Base-by-base conservation (phyloP, 73 alveolate species). In the Blepharisma stoltei region DNA sequence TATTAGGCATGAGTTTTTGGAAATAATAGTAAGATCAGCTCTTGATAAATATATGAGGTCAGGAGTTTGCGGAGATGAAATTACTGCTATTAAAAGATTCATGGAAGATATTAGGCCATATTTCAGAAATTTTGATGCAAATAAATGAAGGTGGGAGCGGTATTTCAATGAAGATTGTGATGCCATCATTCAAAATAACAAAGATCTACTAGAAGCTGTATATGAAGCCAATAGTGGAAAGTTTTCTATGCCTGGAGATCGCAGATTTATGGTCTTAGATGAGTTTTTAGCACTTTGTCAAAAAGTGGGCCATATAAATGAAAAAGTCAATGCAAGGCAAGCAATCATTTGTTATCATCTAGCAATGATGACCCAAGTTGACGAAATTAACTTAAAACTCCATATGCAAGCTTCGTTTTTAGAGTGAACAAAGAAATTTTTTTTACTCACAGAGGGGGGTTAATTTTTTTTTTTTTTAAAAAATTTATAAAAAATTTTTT, bases 1-100 rank as follows among this genome's bases (percentile, higher is more conserved):
- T 20, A 90, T 84, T 0, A 73, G 92, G 50, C 75, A 84, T 82
- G 76, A 84, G 80, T 71, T 84, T 0, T 66, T 84, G 65, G 92
- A 84, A 71, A 78, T 84, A 6, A 14, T 77, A 11, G 85, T 84
- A 5, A 52, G 92, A 43, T 46, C 75, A n/a, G 92, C 92, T 6
- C 32, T 82, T 6, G 88, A 81, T 55, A 84, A 84, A 54, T 84
- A 81, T 44, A 37, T 48, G 14, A 83, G 86, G 66, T 23, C 78
- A 20, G 86, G 86, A 25, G 71, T 68, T 21, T 78, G 82, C 21
- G 23, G 23, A 1, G 14, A 14, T 5, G 73, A 60, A 60, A 47
- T 38, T 60, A 38, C 14, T 8, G 73, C 73, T 1, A 8, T 60
- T 20, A 18, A 14, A n/a, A 25, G 41, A 32, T 32, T 32, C 41